phyloP scores from a whole-genome alignment of 2,329 filamentous ascomycete species.

The Epichloe coenophiala region DNA sequence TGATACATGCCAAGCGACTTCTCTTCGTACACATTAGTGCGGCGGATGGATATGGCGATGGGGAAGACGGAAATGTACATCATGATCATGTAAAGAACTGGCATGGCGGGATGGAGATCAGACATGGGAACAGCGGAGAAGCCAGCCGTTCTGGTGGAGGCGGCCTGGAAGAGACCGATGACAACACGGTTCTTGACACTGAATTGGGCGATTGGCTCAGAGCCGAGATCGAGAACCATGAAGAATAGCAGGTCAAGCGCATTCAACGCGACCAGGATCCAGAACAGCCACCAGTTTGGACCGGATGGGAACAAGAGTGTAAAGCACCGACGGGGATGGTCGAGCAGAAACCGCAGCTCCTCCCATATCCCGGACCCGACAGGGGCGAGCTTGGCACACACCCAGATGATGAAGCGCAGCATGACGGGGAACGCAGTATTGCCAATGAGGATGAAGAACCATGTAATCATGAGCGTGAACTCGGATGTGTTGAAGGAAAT shows the following conservation, averaged over 20 bases:
- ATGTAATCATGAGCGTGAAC: slow-evolving; percentile 62
- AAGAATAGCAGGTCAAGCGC: slow-evolving; percentile 80
- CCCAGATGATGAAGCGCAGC: slow-evolving; percentile 87
- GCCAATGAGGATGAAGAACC: slow-evolving; percentile 82
- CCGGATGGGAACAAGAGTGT: slow-evolving; percentile 82
- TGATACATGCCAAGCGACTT: slow-evolving; percentile 65
- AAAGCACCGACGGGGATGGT: slow-evolving; percentile 92
- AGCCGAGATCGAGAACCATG: slow-evolving; percentile 76
- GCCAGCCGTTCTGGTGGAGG: slow-evolving; percentile 79
- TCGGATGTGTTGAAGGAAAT: slow-evolving; percentile 67
- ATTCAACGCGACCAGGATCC: slow-evolving; percentile 71
- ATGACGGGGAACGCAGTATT: slow-evolving; percentile 94
- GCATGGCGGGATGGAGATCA: slow-evolving; percentile 73
- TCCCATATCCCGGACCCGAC: slow-evolving; percentile 64
- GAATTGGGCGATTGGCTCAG: slow-evolving; percentile 51
- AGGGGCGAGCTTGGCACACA: slow-evolving; percentile 53
- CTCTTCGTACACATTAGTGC: slow-evolving; percentile 95
- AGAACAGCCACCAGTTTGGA: slow-evolving; percentile 94
- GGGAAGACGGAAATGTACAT: slow-evolving; percentile 99
- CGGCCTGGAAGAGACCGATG: slow-evolving; percentile 81
- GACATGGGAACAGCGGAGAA: slow-evolving; percentile 72
- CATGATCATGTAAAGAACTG: slow-evolving; percentile 93
- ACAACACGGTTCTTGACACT: slow-evolving; percentile 65
- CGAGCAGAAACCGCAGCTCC: slow-evolving; percentile 77
- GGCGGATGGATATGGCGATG: slow-evolving; percentile 85